A percentile compares a stretch with the other conserved stretches of the same genome.
Conservation (phyloP, 495 filamentous ascomycete species). For the Baudoinia panamericana region DNA sequence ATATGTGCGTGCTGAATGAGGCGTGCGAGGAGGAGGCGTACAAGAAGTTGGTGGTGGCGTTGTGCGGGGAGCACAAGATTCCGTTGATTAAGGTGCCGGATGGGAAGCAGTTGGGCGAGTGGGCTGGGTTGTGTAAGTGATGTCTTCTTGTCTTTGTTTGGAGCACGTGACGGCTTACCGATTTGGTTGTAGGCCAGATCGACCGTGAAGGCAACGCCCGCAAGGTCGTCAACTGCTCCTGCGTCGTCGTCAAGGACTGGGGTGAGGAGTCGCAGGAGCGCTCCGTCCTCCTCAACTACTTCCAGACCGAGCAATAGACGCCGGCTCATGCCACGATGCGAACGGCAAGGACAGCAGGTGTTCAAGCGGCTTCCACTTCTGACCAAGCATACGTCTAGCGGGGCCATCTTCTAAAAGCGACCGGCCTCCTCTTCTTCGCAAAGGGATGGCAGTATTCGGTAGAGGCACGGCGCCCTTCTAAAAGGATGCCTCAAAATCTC, state of each 20-base stretch:
- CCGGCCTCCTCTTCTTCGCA: too few species aligned
- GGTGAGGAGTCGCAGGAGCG: constrained; percentile 98
- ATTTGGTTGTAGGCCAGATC: constrained; percentile 57
- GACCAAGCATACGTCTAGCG: too few species aligned
- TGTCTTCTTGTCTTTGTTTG: constrained; percentile 2
- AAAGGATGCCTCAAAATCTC: too few species aligned
- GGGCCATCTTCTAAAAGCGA: too few species aligned
- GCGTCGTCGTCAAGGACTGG: constrained; percentile 98
- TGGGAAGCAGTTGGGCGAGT: constrained; percentile 98
- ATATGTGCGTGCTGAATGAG: constrained; percentile 99
- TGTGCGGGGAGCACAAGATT: constrained; percentile 98
- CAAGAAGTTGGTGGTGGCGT: constrained; percentile 97
- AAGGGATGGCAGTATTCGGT: too few species aligned
- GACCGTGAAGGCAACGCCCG: constrained; percentile 98
- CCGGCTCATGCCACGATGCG: too few species aligned
- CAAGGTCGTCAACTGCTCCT: constrained; percentile 99
- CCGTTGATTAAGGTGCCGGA: constrained; percentile 99
- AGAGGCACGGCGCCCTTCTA: too few species aligned
- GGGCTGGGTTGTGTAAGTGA: constrained; percentile 94
- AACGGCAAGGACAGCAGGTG: too few species aligned
- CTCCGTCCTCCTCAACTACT: constrained; percentile 96
- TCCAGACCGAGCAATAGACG: constrained; percentile 72
- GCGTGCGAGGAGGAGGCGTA: constrained; percentile 99
- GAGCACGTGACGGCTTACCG: constrained; percentile 3
- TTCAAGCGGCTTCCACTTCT: too few species aligned